Conservation (phyloP, 352 stramenopile species). For the Phytopythium oedochilum region DNA sequence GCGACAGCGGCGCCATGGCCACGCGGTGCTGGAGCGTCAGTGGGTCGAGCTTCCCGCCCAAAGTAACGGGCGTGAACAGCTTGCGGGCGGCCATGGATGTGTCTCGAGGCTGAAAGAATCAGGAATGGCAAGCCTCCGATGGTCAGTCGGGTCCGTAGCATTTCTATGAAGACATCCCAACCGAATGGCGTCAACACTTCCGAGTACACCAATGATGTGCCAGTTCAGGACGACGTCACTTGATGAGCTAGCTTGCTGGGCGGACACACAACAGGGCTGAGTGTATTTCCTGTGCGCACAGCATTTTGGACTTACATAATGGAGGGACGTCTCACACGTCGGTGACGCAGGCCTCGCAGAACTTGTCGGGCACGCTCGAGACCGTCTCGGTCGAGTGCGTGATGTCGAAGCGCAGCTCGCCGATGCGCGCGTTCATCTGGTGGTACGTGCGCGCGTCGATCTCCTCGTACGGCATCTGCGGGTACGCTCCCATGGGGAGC, state of each 20-base stretch:
- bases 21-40: constrained; percentile 33
- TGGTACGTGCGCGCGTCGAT: constrained; percentile 73
- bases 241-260: too few relatives aligned
- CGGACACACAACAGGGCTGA: too few relatives aligned
- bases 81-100: constrained; percentile 5
- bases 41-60: constrained; percentile 11
- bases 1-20: constrained; percentile 53
- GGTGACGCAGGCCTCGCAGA: constrained; percentile 43
- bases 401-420: constrained; percentile 38
- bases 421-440: constrained; percentile 32
- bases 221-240: too few relatives aligned
- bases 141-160: too few relatives aligned
- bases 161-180: too few relatives aligned
- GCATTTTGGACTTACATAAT: too few relatives aligned
- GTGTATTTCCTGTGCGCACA: too few relatives aligned
- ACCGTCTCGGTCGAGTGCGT: constrained; percentile 27
- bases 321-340: too few relatives aligned
- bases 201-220: too few relatives aligned
- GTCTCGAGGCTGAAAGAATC: too few relatives aligned
- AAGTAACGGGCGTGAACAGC: constrained; percentile 33
- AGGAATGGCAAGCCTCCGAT: neutral
- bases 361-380: constrained; percentile 43
- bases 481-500: constrained; percentile 75
- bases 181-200: too few relatives aligned
- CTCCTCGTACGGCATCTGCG: constrained; percentile 91